Evolutionary conservation across 208 protist genomes (phyloP), one percentile per base, ranked within the genome.

Genomic region (Paratrypanosoma confusum): DNA sequence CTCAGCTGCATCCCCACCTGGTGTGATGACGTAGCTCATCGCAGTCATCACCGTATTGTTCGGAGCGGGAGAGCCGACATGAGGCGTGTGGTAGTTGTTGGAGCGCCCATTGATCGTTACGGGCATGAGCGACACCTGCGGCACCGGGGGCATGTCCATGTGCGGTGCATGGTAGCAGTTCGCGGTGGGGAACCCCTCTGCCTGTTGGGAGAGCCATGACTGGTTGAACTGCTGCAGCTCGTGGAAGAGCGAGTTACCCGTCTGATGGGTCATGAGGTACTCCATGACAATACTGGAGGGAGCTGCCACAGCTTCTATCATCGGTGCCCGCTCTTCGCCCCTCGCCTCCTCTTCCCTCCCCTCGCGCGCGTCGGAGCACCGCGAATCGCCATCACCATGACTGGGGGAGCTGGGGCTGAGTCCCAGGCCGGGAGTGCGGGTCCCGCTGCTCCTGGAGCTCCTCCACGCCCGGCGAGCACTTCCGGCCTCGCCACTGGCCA

Each of bases 71-170:
- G 57, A 29, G 24, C 49, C 49, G 27, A 65, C 50, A 50, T 92
- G 83, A 26, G 83, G 83, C 20, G 57, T 45, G 50, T 57, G 66
- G 62, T 92, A 92, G 61, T 92, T 92, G 59, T 92, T 92, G 17
- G 71, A 56, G 22, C 71, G 65, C 2, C 69, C 51, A 20, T 85
- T 76, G 36, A 92, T 59, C n/a, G 76, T 77, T 6, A 90, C 71
- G 3, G 71, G 61, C 17, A 38, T 29, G 34, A 6, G 43, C 50
- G n/a, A 45, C 37, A 13, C 32, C 20, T 10, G 50, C 42, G 4
- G 22, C 8, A n/a, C 18, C 22, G 14, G 36, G 41, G 6, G 36
- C 34, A 10, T 28, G 23, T n/a, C n/a, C n/a, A n/a, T n/a, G 20
- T 55, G 65, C 11, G 29, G 62, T 29, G 23, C 47, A 39, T 44